phyloP scores from a whole-genome alignment of 1,139 yeast genomes.

The Eremothecium gossypii region DNA sequence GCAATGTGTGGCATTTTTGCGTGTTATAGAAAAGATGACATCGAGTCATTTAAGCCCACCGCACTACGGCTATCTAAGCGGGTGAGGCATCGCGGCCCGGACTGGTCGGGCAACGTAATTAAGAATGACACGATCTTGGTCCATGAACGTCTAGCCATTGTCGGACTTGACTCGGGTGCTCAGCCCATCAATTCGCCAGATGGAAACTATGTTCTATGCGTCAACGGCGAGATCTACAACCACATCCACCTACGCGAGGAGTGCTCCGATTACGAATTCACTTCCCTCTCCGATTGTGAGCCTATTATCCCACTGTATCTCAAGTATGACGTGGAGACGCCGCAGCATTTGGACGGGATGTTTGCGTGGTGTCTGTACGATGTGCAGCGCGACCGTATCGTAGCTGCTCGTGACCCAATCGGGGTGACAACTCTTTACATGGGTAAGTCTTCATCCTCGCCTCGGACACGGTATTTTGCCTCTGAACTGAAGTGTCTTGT shows the following conservation, averaged over 20 bases:
- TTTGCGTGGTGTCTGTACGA: constrained; percentile 92
- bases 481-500: constrained; percentile 88
- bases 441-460: constrained; percentile 69
- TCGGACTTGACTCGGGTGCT: constrained; percentile 93
- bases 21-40: constrained; percentile 72
- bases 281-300: constrained; percentile 92
- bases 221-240: constrained; percentile 97
- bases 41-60: constrained; percentile 70
- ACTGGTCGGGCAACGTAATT: constrained; percentile 88
- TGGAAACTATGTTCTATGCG: constrained; percentile 65
- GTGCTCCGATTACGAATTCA: constrained; percentile 61
- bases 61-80: constrained; percentile 86
- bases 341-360: constrained; percentile 94
- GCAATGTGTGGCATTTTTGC: constrained; percentile 97
- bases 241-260: constrained; percentile 80
- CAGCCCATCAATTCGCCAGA: constrained; percentile 88
- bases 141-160: constrained; percentile 95
- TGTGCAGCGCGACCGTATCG: constrained; percentile 68
- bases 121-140: constrained; percentile 73
- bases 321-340: constrained; percentile 83
- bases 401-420: constrained; percentile 97
- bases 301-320: constrained; percentile 87
- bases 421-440: constrained; percentile 94
- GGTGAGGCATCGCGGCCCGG: constrained; percentile 98
- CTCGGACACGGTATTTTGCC: constrained; percentile 79